Conservation (phyloP, 78 protist species). For the Chrysochromulina tobinii region DNA sequence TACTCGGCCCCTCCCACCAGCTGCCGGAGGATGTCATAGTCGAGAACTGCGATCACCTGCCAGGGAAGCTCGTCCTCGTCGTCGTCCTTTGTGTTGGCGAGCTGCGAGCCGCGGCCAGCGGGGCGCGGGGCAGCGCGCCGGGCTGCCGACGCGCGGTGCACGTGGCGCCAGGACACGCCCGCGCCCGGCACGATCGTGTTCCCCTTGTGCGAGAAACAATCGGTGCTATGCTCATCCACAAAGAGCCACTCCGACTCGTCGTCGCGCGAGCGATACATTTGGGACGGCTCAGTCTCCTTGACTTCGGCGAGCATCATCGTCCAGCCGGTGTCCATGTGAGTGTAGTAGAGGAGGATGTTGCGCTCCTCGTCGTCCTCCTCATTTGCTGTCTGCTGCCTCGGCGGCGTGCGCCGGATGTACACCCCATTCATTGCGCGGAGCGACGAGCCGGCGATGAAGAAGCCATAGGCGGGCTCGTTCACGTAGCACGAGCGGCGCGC, state of each 20-base stretch:
- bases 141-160: neutral
- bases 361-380: neutral
- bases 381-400: neutral
- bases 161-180: conserved; percentile 3
- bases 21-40: neutral
- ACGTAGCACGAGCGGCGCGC: conserved; percentile 28
- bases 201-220: neutral
- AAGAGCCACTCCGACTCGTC: neutral
- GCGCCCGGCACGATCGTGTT: conserved; percentile 32
- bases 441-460: neutral
- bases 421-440: neutral
- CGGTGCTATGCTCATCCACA: neutral
- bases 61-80: conserved; percentile 37
- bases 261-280: neutral
- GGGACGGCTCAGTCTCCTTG: too few species aligned
- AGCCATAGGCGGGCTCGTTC: conserved; percentile 3
- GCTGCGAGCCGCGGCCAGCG: neutral
- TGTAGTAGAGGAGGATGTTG: neutral
- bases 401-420: neutral
- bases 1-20: neutral
- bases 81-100: neutral
- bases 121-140: neutral
- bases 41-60: conserved; percentile 22
- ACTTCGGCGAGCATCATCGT: neutral
- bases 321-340: neutral